Base-by-base conservation (phyloP, 257 asterid species). In the Solanum rostratum region DNA sequence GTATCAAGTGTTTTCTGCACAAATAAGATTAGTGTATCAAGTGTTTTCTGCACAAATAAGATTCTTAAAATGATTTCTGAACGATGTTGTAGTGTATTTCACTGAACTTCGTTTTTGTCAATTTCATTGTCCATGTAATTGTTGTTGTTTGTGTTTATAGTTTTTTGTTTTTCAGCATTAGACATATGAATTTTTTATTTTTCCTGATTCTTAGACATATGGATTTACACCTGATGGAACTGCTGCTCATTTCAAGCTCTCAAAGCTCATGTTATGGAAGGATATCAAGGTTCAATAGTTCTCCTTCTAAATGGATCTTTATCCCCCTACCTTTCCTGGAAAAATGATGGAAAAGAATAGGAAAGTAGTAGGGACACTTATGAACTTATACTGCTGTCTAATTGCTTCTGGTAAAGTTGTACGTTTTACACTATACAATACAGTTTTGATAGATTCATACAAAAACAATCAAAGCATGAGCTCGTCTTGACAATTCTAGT, bases 221-320 rank as follows among this genome's bases (percentile, higher is more conserved):
- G n/a, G n/a, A n/a, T n/a, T n/a, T n/a, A n/a, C n/a, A 78, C 99
- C 99, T 46, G 92, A 89, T 84, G 99, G 99, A 85, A 98, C 99
- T 39, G 95, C 98, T 83, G 99, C 98, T 37, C 98, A 96, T 90
- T 95, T 96, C 91, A 96, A 93, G 91, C 95, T 96, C 45, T 93
- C 98, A 33, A 92, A 86, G 55, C 95, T 96, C 87, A 92, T 89
- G 85, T 86, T 96, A 90, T 93, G 92, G 79, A 95, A 96, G 91
- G 98, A 96, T 87, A 86, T 96, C 68, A 96, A 95, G 97, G 99
- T 95, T 59, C 59, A 70, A 4, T 71, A 46, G 54, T 85, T 79
- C 50, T 41, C 19, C 46, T 78, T 78, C 63, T 78, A 50, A 78
- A 50, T 5, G 6, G 63, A 27, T 76, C 63, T 19, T 78, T 27